phyloP scores from a whole-genome alignment of 345 rosid species.

The Lepidium didymum region DNA sequence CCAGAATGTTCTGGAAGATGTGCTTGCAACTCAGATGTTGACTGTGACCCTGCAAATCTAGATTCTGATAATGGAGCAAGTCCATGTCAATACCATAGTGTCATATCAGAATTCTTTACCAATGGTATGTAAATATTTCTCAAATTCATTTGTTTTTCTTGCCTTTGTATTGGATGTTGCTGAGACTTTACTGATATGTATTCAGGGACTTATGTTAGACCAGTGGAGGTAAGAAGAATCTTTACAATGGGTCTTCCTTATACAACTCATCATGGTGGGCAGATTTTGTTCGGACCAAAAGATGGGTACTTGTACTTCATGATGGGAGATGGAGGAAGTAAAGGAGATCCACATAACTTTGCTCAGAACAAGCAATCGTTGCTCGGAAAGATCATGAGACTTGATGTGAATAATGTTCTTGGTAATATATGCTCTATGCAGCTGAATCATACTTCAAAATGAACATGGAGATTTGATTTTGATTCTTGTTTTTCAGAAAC shows the following conservation, averaged over 20 bases:
- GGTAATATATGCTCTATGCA: constrained; percentile 11
- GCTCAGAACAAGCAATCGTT: constrained; percentile 49
- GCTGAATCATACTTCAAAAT: background rate
- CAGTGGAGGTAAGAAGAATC: constrained; percentile 40
- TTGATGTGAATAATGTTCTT: constrained; percentile 38
- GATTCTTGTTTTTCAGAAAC: constrained; percentile 25
- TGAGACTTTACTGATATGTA: background rate
- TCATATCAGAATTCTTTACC: constrained; percentile 55
- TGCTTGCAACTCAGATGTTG: constrained; percentile 66
- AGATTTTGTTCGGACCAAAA: constrained; percentile 50
- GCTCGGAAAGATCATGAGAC: constrained; percentile 52
- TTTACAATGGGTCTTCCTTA: constrained; percentile 50
- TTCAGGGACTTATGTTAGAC: constrained; percentile 26
- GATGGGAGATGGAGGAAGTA: constrained; percentile 43
- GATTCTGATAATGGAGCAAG: constrained; percentile 41
- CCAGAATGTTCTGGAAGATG: constrained; percentile 70
- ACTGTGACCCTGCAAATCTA: constrained; percentile 77
- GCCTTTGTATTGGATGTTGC: background rate
- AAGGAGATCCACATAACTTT: constrained; percentile 39
- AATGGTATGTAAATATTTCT: constrained; percentile 33
- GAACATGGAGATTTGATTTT: background rate
- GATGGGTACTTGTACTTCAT: constrained; percentile 50
- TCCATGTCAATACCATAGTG: constrained; percentile 71
- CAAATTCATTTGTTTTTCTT: constrained; percentile 25
- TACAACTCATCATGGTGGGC: constrained; percentile 38